Evolutionary conservation across 2,329 filamentous ascomycete genomes (phyloP).

Genomic region (Hypoxylon sp.): DNA sequence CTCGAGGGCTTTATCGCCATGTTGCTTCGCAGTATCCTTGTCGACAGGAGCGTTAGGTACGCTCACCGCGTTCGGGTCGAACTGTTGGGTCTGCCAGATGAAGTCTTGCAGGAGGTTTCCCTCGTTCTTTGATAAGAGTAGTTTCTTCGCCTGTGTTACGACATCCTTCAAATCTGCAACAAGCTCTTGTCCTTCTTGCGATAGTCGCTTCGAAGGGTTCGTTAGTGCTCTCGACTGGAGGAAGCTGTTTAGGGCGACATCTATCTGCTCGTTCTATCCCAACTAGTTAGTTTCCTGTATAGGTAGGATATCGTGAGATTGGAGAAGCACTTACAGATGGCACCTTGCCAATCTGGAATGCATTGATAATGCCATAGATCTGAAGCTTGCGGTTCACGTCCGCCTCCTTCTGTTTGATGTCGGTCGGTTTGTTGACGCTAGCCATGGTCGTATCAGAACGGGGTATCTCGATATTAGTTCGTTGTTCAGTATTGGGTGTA

Average conservation of each 20-base stretch:
- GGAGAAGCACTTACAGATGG: conserved; percentile 76
- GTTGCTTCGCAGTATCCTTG: conserved; percentile 83
- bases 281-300: conserved; percentile 28
- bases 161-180: conserved; percentile 84
- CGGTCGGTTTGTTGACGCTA: conserved; percentile 79
- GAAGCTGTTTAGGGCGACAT: conserved; percentile 92
- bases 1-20: conserved; percentile 86
- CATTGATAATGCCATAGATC: conserved; percentile 89
- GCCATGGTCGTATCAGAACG: conserved; percentile 48
- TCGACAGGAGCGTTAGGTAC: conserved; percentile 77
- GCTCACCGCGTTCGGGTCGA: conserved; percentile 73
- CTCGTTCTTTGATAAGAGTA: conserved; percentile 93
- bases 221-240: conserved; percentile 78
- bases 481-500: conserved; percentile 11
- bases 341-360: conserved; percentile 90
- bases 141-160: conserved; percentile 82
- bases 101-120: conserved; percentile 97
- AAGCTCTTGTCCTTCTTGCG: conserved; percentile 83
- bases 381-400: conserved; percentile 96
- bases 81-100: conserved; percentile 90
- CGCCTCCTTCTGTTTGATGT: conserved; percentile 82
- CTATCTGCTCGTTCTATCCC: conserved; percentile 89
- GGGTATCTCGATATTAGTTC: conserved; percentile 34
- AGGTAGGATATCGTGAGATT: not conserved
- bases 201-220: conserved; percentile 82